Conservation (phyloP, 805 yeast species). For the Yarrowia sp. region DNA sequence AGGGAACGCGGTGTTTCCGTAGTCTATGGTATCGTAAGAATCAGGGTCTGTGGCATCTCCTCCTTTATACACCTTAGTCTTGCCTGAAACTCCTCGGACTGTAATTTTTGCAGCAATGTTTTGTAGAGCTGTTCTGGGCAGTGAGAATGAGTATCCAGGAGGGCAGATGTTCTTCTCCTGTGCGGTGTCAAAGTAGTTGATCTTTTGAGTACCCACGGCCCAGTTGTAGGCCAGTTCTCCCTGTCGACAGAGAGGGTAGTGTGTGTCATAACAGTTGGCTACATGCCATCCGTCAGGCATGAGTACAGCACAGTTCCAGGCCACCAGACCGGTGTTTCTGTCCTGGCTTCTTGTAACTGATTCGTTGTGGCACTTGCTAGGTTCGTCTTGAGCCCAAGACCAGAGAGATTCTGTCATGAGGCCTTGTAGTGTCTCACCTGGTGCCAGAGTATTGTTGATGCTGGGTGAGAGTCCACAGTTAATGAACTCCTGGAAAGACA, state of each 20-base stretch:
- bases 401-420: slow-evolving; percentile 53
- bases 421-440: slow-evolving; percentile 40
- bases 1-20: slow-evolving; percentile 49
- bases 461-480: slow-evolving; percentile 73
- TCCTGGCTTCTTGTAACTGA: slow-evolving; percentile 40
- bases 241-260: slow-evolving; percentile 64
- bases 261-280: slow-evolving; percentile 65
- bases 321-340: slow-evolving; percentile 45
- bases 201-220: slow-evolving; percentile 50
- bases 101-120: slow-evolving; percentile 48
- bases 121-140: slow-evolving; percentile 61
- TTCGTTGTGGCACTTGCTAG: slow-evolving; percentile 48
- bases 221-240: slow-evolving; percentile 51
- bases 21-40: slow-evolving; percentile 30
- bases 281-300: slow-evolving; percentile 64
- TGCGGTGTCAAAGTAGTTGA: slow-evolving; percentile 48
- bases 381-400: slow-evolving; percentile 77
- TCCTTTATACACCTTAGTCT: slow-evolving; percentile 24
- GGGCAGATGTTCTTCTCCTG: slow-evolving; percentile 50
- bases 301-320: slow-evolving; percentile 57
- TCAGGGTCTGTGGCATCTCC: slow-evolving; percentile 34
- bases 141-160: slow-evolving; percentile 49
- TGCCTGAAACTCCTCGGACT: slow-evolving; percentile 6
- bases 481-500: slow-evolving; percentile 53
- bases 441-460: slow-evolving; percentile 52